Base-by-base conservation (phyloP, 768 basidiomycete genomes). In the Lactarius pseudohatsudake region DNA sequence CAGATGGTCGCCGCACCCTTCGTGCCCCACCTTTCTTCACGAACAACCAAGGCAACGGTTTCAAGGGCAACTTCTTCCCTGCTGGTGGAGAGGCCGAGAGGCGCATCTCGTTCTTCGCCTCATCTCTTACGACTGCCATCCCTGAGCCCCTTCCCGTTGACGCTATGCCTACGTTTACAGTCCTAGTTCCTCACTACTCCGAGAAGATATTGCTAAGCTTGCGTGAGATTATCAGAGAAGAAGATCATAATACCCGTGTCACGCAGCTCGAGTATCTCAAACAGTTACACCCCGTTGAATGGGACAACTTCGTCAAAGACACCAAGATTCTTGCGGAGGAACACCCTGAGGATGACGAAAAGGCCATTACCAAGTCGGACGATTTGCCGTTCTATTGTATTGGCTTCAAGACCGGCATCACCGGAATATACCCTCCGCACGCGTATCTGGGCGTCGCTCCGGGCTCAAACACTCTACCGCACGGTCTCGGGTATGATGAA, bases 401-500 rank as follows among this genome's bases (percentile, higher is more conserved):
- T 70, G 97, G 97, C 68, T 99, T 99, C 88, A 99, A 98, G 81
- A 97, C 92, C 4, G 94, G 94, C 97, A 2, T 95, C 96, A 5
- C 97, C 97, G 1, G 97, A 99, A 76, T 98, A 97, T 77, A 99
- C 97, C 38, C 87, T 99, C 56, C 94, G 97, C 69, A 98, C 96
- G 0, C 93, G 97, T 77, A 99, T 99, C 71, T 98, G 97, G 97
- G 96, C 97, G 2, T 98, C 96, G 2, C 84, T 99, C 32, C 93
- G 97, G 62, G 96, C 96, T 6, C 97, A 99, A 79, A 99, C 97
- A 0, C 86, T 99, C 38, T 99, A 99, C 78, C 90, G 97, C 69
- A 99, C 97, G 13, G 94, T 98, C 22, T 98, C 97, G 5, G 97
- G 97, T 68, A 98, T 99, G 94, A 98, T 99, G 97, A 98, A 99